A percentile compares a stretch with the other conserved stretches of the same genome.
Evolutionary conservation across 2,329 filamentous ascomycete genomes (phyloP).

Genomic region (Allantophomopsis cytisporea): DNA sequence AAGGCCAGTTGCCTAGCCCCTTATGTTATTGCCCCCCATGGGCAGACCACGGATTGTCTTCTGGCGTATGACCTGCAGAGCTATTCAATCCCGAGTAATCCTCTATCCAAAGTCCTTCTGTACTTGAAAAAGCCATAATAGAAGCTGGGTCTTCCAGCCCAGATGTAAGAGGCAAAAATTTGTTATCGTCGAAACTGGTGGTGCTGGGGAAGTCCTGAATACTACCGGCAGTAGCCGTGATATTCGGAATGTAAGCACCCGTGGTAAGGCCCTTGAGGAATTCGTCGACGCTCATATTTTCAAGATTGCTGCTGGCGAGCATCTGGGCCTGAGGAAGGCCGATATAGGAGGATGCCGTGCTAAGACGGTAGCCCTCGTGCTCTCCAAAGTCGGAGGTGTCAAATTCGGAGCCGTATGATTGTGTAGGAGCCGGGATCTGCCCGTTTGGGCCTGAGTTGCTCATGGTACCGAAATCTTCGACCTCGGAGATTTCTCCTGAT

Average conservation of each 20-base stretch:
- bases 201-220: slow-evolving; percentile 10
- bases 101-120: slow-evolving; percentile 29
- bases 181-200: slow-evolving; percentile 17
- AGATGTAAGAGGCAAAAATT: slow-evolving; percentile 25
- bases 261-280: slow-evolving; percentile 29
- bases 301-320: slow-evolving; percentile 30
- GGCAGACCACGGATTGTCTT: slow-evolving; percentile 14
- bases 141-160: slow-evolving; percentile 7
- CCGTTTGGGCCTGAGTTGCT: slow-evolving; percentile 21
- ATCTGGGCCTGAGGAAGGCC: slow-evolving; percentile 30
- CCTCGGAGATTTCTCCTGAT: slow-evolving; percentile 54
- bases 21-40: slow-evolving; percentile 15
- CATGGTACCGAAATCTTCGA: slow-evolving; percentile 39
- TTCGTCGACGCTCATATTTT: slow-evolving; percentile 38
- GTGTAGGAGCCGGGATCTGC: slow-evolving; percentile 24
- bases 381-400: slow-evolving; percentile 22
- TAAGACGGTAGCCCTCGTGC: slow-evolving; percentile 34
- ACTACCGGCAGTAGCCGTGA: not conserved
- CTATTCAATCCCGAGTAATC: slow-evolving; percentile 16
- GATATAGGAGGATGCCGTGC: slow-evolving; percentile 31
- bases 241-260: slow-evolving; percentile 4
- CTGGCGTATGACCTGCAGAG: slow-evolving; percentile 8
- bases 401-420: slow-evolving; percentile 20
- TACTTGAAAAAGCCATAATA: slow-evolving; percentile 27
- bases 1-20: slow-evolving; percentile 20